A percentile compares a stretch with the other conserved stretches of the same genome.
Evolutionary conservation across 2,329 filamentous ascomycete species (phyloP).

Genomic region (Sporothrix sp.): DNA sequence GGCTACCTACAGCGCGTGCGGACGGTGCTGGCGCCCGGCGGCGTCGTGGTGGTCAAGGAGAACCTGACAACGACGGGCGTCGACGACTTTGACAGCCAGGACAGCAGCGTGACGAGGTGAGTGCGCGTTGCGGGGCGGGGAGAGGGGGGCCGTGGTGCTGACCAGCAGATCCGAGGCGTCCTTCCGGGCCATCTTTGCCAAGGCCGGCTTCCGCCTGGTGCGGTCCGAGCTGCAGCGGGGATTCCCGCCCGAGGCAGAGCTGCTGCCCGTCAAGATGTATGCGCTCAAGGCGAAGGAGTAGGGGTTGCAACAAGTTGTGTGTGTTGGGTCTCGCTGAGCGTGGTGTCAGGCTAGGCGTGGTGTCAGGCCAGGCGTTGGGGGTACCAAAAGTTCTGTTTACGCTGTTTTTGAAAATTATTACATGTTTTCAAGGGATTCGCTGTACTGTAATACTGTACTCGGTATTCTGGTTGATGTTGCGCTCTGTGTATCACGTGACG

Average conservation of each 20-base stretch:
- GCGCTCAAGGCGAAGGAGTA: slow-evolving; percentile 48
- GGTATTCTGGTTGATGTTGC: no score
- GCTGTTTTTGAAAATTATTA: no score
- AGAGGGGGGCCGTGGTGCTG: background rate
- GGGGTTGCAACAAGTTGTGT: background rate
- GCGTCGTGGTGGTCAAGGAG: slow-evolving; percentile 68
- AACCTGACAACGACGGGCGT: slow-evolving; percentile 51
- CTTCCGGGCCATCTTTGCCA: slow-evolving; percentile 58
- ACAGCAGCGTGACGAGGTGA: slow-evolving; percentile 66
- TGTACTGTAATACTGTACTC: no score
- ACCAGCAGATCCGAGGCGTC: slow-evolving; percentile 54
- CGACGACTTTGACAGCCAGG: slow-evolving; percentile 66
- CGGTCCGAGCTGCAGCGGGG: slow-evolving; percentile 63
- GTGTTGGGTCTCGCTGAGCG: no score
- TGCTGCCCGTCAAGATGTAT: slow-evolving; percentile 71
- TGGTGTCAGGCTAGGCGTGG: no score
- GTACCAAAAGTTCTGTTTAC: no score
- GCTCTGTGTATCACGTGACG: no score
- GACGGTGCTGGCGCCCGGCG: slow-evolving; percentile 28
- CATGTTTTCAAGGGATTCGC: no score
- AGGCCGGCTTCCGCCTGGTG: slow-evolving; percentile 59
- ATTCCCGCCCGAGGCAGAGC: slow-evolving; percentile 44
- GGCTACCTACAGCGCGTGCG: slow-evolving; percentile 56
- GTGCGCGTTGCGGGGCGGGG: background rate
- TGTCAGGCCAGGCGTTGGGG: no score